These are phyloP conservation scores for Annulohypoxylon nitens DNA, from an alignment of 495 filamentous ascomycete species.

Conservation along the genomic window DNA sequence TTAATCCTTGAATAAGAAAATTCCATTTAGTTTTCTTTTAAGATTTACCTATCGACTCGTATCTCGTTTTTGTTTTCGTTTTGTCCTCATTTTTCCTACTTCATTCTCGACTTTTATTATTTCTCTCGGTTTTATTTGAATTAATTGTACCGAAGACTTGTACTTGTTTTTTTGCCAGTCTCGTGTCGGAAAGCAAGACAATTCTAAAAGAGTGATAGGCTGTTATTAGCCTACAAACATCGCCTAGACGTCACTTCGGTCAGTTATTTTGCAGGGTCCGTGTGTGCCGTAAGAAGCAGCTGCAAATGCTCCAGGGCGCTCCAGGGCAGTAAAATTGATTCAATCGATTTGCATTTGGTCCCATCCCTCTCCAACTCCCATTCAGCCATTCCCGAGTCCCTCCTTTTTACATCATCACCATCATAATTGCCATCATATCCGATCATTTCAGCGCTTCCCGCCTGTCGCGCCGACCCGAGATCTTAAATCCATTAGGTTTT, in stretches of 20 bases:
- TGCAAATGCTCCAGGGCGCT: no score
- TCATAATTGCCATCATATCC: slow-evolving; percentile 22
- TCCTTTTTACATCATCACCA: slow-evolving; percentile 25
- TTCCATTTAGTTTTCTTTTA: slow-evolving; percentile 11
- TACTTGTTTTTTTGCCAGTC: not conserved
- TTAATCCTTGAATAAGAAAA: slow-evolving; percentile 39
- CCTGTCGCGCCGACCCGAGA: slow-evolving; percentile 5
- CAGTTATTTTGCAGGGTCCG: slow-evolving; percentile 35
- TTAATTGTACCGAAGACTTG: slow-evolving; percentile 10
- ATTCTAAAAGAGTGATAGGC: slow-evolving; percentile 34
- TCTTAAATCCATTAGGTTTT: slow-evolving; percentile 13
- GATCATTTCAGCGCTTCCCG: slow-evolving; percentile 18
- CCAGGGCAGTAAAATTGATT: slow-evolving; percentile 16
- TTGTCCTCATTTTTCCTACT: slow-evolving; percentile 1
- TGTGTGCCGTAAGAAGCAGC: slow-evolving; percentile 34
- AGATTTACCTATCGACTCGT: not conserved
- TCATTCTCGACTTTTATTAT: slow-evolving; percentile 10
- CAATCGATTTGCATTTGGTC: slow-evolving; percentile 16
- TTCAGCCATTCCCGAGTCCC: slow-evolving; percentile 2
- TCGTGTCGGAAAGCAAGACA: slow-evolving; percentile 16
- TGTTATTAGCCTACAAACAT: slow-evolving; percentile 18
- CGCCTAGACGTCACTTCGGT: slow-evolving; percentile 41
- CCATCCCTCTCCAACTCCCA: slow-evolving; percentile 26
- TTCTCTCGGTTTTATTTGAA: not conserved
- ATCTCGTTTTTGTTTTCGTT: not conserved